These are phyloP conservation scores for Plantago coronopus DNA, from an alignment of 305 asterid genomes.

Conservation along the genomic window DNA sequence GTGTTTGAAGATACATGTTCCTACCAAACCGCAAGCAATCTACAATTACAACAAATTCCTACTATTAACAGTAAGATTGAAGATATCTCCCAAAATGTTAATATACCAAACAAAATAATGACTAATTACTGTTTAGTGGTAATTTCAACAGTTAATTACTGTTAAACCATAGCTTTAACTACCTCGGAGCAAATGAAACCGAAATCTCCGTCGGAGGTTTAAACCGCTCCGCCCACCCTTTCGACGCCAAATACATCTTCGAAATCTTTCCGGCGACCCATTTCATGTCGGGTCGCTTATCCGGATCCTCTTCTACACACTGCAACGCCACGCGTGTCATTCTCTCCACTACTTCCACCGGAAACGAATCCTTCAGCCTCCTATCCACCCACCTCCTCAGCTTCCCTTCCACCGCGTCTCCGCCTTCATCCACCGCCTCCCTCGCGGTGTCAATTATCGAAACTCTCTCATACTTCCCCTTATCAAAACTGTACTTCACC, in stretches of 20 bases:
- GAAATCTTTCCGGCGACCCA: conserved; percentile 91
- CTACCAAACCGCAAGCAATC: no score
- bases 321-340: conserved; percentile 67
- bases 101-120: no score
- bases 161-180: not conserved
- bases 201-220: conserved; percentile 61
- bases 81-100: no score
- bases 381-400: conserved; percentile 83
- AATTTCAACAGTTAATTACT: no score
- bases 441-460: conserved; percentile 57
- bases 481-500: conserved; percentile 47
- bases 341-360: conserved; percentile 73
- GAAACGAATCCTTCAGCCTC: conserved; percentile 81
- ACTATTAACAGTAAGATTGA: no score
- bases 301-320: conserved; percentile 75
- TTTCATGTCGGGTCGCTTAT: conserved; percentile 74
- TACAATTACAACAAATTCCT: no score
- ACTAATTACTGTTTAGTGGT: no score
- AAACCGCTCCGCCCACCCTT: conserved; percentile 60
- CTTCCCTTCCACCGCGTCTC: conserved; percentile 46
- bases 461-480: conserved; percentile 33
- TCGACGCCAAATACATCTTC: conserved; percentile 65
- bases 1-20: no score
- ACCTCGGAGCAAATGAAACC: conserved; percentile 65
- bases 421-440: conserved; percentile 46